Conservation (phyloP, 2,329 filamentous ascomycete species). For the Plectosphaerella cucumerina region DNA sequence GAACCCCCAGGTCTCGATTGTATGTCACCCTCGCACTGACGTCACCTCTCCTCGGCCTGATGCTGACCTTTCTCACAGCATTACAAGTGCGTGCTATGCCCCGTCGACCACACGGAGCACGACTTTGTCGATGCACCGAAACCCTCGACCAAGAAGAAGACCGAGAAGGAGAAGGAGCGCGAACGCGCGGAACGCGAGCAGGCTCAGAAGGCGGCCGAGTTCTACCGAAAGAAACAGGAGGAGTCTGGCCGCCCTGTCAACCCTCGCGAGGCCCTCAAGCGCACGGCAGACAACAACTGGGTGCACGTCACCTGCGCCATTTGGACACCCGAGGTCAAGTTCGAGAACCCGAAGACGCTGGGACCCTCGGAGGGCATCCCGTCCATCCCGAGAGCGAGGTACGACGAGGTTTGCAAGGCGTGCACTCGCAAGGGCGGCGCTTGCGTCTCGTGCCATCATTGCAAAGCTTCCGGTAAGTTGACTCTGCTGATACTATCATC, state of each 20-base stretch:
- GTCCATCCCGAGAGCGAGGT: constrained; percentile 68
- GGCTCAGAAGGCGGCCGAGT: constrained; percentile 72
- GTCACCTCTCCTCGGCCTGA: neutral
- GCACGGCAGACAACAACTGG: constrained; percentile 96
- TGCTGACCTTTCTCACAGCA: constrained; percentile 45
- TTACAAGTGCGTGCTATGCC: constrained; percentile 91
- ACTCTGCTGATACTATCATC: constrained; percentile 4
- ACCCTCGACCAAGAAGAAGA: constrained; percentile 69
- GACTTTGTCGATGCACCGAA: constrained; percentile 83
- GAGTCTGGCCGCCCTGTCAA: constrained; percentile 77
- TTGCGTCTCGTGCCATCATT: constrained; percentile 78
- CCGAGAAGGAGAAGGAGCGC: constrained; percentile 84
- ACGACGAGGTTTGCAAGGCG: constrained; percentile 75
- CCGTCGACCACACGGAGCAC: constrained; percentile 73
- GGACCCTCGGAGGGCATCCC: constrained; percentile 88
- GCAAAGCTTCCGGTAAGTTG: constrained; percentile 46
- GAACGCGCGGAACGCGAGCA: constrained; percentile 83
- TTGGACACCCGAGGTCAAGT: constrained; percentile 90
- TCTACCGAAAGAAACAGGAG: constrained; percentile 77
- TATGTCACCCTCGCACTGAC: constrained; percentile 37
- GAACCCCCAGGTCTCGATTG: constrained; percentile 86
- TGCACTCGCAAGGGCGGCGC: constrained; percentile 76
- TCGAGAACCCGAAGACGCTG: constrained; percentile 76
- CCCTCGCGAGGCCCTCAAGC: constrained; percentile 87
- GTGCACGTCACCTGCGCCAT: constrained; percentile 91